Percentiles rank a stretch among this genome's conserved stretches.
These are phyloP conservation scores for Arbutus unedo DNA, from an alignment of 148 eudicot genomes.

Conservation along the genomic window DNA sequence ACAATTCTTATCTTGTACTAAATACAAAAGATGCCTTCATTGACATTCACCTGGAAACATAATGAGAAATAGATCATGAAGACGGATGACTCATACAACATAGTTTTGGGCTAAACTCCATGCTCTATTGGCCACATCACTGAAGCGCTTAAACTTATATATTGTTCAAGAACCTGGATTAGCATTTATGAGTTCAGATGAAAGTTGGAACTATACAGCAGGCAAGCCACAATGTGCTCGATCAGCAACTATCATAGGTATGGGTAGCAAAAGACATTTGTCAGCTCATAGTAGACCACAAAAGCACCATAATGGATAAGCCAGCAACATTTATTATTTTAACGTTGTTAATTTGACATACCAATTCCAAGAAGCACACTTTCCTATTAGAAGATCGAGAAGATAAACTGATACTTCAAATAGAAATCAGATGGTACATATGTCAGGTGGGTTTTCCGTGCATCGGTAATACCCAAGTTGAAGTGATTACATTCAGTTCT, in stretches of 20 bases:
- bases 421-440: background rate
- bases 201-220: background rate
- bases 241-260: background rate
- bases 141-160: background rate
- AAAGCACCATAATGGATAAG: background rate
- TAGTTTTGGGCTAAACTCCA: background rate
- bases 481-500: background rate
- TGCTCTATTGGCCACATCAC: background rate
- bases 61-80: background rate
- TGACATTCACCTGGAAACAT: background rate
- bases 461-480: background rate
- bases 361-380: background rate
- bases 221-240: background rate
- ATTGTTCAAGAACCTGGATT: background rate
- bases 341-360: background rate
- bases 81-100: slow-evolving; percentile 1
- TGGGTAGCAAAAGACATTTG: background rate
- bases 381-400: background rate
- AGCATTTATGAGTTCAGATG: background rate
- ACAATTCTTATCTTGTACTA: background rate
- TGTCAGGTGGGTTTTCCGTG: background rate
- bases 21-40: background rate
- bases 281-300: background rate
- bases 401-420: background rate
- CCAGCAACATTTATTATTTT: background rate